Percentiles rank a stretch among this genome's conserved stretches.
Evolutionary conservation across 2,329 filamentous ascomycete species (phyloP).

Genomic region (Penicillium sp.): DNA sequence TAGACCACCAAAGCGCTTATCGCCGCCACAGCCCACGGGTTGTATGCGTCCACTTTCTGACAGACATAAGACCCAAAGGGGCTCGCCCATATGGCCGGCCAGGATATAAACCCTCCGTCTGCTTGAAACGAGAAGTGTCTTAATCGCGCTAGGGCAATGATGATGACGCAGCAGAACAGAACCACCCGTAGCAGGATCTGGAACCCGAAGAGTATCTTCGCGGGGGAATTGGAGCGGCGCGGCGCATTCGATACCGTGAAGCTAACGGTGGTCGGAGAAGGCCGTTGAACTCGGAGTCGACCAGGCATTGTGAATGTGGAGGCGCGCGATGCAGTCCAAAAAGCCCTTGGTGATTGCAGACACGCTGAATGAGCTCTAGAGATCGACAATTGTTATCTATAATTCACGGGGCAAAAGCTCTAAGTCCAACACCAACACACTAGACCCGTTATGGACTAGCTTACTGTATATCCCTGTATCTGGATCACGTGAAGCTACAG

Average conservation of each 20-base stretch:
- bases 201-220: constrained; percentile 46
- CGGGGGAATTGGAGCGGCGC: constrained; percentile 46
- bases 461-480: background rate
- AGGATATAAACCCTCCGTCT: constrained; percentile 28
- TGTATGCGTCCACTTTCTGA: constrained; percentile 38
- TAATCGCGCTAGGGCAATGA: constrained; percentile 37
- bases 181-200: constrained; percentile 48
- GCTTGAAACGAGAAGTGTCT: constrained; percentile 29
- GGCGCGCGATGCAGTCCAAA: background rate
- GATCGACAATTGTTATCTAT: background rate
- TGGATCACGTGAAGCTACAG: constrained; percentile 2
- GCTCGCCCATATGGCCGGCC: constrained; percentile 36
- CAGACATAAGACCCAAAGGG: constrained; percentile 32
- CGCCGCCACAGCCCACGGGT: constrained; percentile 45
- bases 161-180: constrained; percentile 43
- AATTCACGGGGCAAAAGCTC: constrained; percentile 1
- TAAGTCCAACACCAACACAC: constrained; percentile 1
- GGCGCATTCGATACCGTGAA: constrained; percentile 88
- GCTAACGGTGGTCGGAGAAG: constrained; percentile 85
- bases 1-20: constrained; percentile 44
- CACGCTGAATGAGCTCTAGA: background rate
- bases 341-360: background rate
- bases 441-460: constrained; percentile 8
- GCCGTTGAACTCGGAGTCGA: constrained; percentile 47
- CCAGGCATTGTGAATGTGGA: constrained; percentile 57